These are phyloP conservation scores for Tieghemostelium lacteum DNA, from an alignment of 78 protist species.

Conservation along the genomic window DNA sequence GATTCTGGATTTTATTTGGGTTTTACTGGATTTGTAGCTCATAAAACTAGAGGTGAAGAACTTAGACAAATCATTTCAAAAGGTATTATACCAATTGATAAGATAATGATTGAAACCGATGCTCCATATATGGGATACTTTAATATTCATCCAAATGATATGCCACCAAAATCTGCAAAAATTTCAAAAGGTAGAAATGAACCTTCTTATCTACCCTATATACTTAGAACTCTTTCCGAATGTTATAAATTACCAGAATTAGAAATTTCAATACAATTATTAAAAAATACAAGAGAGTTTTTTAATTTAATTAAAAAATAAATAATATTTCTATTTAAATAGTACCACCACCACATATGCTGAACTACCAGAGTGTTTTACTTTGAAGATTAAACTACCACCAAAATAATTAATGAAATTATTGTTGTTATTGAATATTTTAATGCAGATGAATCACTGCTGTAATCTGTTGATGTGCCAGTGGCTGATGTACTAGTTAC, in stretches of 20 bases:
- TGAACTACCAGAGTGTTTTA: too few species aligned
- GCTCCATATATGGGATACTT: constrained; percentile 78
- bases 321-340: too few species aligned
- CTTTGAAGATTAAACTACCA: too few species aligned
- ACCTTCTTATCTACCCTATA: constrained; percentile 48
- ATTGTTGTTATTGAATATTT: too few species aligned
- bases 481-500: too few species aligned
- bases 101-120: constrained; percentile 82
- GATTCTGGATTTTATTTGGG: constrained; percentile 65
- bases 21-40: constrained; percentile 73
- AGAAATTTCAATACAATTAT: constrained; percentile 40
- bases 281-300: constrained; percentile 34
- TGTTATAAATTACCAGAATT: constrained; percentile 39
- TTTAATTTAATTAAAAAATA: constrained; percentile 9
- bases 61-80: constrained; percentile 28
- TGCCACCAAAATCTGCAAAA: constrained; percentile 6
- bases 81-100: constrained; percentile 46
- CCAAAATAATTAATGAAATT: too few species aligned
- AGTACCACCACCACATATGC: too few species aligned
- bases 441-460: too few species aligned
- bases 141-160: constrained; percentile 14
- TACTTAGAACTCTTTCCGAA: constrained; percentile 39
- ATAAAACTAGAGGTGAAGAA: constrained; percentile 41
- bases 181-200: constrained; percentile 46
- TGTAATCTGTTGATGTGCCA: too few species aligned